Evolutionary conservation across 2,329 filamentous ascomycete species (phyloP).

Genomic region (Colletotrichum sp.): DNA sequence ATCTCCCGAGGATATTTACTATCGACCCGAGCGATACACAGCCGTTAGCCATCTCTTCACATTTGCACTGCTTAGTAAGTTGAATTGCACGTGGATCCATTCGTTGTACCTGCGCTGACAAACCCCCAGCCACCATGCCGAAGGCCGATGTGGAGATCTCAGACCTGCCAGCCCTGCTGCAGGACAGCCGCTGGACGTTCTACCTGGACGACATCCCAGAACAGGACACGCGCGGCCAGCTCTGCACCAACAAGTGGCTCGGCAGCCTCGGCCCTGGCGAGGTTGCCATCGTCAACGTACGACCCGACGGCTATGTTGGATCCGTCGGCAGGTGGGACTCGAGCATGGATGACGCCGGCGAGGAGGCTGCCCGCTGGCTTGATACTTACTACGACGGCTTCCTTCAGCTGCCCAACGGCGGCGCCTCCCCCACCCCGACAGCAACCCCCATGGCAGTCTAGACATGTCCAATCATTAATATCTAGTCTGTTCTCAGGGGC

Average conservation of each 20-base stretch:
- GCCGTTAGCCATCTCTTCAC: conserved; percentile 73
- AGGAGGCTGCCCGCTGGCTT: conserved; percentile 58
- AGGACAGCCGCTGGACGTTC: conserved; percentile 72
- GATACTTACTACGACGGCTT: conserved; percentile 61
- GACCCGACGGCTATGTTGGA: conserved; percentile 77
- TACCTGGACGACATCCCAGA: conserved; percentile 71
- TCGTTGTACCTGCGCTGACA: not conserved
- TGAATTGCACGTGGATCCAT: conserved; percentile 7
- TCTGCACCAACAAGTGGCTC: conserved; percentile 74
- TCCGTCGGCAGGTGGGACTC: conserved; percentile 62
- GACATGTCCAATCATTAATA: not conserved
- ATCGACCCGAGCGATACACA: conserved; percentile 72
- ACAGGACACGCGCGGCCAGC: conserved; percentile 54
- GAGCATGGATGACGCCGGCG: conserved; percentile 53
- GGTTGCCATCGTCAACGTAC: conserved; percentile 69
- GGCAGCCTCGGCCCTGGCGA: conserved; percentile 61
- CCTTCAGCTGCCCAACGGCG: conserved; percentile 48
- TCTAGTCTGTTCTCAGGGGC: not conserved
- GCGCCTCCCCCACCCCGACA: conserved; percentile 8
- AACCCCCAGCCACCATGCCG: conserved; percentile 55
- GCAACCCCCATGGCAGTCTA: conserved; percentile 14
- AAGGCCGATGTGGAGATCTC: conserved; percentile 69
- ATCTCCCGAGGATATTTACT: conserved; percentile 68
- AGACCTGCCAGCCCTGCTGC: conserved; percentile 65
- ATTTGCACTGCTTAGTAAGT: conserved; percentile 69